phyloP scores from a whole-genome alignment of 2,329 filamentous ascomycete species.

The Daldinia sp. region DNA sequence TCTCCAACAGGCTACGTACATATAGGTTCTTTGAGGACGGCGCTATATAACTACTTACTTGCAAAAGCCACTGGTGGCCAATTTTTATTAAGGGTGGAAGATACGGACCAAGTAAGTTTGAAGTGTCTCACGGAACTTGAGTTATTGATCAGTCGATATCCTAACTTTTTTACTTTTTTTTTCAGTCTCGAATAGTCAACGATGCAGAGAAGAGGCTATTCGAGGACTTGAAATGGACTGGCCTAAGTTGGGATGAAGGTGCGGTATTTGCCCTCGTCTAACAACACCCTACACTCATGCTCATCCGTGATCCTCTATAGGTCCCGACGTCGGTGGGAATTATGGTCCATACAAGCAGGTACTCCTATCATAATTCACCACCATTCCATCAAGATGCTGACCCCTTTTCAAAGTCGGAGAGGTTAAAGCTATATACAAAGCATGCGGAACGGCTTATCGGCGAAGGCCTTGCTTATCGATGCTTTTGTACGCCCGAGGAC shows the following conservation, averaged over 20 bases:
- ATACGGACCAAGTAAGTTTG: constrained; percentile 82
- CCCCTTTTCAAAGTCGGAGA: constrained; percentile 69
- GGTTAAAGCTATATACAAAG: constrained; percentile 74
- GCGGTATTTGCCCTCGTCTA: constrained; percentile 11
- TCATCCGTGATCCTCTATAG: constrained; percentile 50
- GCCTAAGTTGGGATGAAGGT: constrained; percentile 93
- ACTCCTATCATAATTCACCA: constrained; percentile 35
- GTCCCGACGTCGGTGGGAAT: constrained; percentile 80
- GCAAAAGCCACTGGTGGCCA: constrained; percentile 87
- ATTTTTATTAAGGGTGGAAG: constrained; percentile 90
- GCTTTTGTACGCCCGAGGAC: constrained; percentile 83
- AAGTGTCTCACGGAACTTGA: neutral
- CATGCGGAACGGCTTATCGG: constrained; percentile 75
- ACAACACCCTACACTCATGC: constrained; percentile 7
- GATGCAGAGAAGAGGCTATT: constrained; percentile 82
- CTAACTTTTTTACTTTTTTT: neutral
- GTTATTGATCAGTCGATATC: neutral
- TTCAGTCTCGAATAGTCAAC: constrained; percentile 78
- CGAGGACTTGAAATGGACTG: constrained; percentile 86
- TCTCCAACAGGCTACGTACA: constrained; percentile 95
- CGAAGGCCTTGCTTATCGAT: constrained; percentile 83
- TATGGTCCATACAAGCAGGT: constrained; percentile 89
- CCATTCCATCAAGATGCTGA: neutral
- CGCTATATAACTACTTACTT: constrained; percentile 94
- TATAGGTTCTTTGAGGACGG: constrained; percentile 88